phyloP scores from a whole-genome alignment of 129 eudicot species.

The Smallanthus sonchifolius region DNA sequence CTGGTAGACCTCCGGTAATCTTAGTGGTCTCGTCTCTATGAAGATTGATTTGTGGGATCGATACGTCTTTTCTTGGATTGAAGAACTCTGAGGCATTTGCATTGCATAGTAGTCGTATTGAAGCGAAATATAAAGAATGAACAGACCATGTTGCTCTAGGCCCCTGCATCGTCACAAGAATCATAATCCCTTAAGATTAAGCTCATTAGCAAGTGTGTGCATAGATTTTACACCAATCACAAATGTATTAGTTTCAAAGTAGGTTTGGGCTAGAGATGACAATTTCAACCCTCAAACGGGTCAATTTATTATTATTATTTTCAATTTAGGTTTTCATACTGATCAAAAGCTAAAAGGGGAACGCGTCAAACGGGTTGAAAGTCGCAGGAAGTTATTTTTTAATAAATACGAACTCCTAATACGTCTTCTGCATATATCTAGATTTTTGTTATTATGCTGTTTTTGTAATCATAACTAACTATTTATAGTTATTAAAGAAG shows the following conservation, averaged over 20 bases:
- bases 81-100: constrained; percentile 78
- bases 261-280: neutral
- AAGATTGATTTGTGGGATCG: constrained; percentile 67
- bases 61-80: constrained; percentile 81
- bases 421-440: neutral
- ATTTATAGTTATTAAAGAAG: neutral
- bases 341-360: neutral
- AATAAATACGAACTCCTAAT: neutral
- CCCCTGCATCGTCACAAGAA: constrained; percentile 42
- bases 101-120: constrained; percentile 72
- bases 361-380: neutral
- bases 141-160: constrained; percentile 83
- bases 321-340: neutral
- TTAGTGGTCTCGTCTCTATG: constrained; percentile 21
- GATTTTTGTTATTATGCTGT: neutral
- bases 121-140: constrained; percentile 69
- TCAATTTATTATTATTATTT: neutral
- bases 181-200: neutral
- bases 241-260: neutral
- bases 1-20: constrained; percentile 31
- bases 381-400: neutral
- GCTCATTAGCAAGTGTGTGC: neutral
- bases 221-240: neutral
- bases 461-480: neutral
- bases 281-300: neutral